Evolutionary conservation across 306 rosid genomes (phyloP), one percentile per base, ranked within the genome.

Genomic region (Gastrolobium bilobum): DNA sequence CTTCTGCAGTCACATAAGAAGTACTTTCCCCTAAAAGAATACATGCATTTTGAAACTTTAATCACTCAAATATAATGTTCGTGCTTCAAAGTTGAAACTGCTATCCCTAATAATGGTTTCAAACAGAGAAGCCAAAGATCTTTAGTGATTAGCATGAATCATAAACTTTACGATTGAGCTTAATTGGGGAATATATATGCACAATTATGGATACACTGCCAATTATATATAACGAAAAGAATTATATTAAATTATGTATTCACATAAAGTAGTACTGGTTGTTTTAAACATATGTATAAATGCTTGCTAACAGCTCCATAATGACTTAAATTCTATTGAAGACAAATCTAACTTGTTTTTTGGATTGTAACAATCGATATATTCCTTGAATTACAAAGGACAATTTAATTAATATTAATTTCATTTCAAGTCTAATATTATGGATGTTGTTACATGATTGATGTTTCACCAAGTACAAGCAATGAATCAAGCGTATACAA

Each of bases 401-500:
- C 56, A 73, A 44, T 57, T 65, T 59, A 69, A 80, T 42, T 4
- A 61, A 54, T 50, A 46, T 59, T 59, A 70, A 31, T 56, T 68
- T 73, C 39, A 60, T 37, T 80, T 85, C 52, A 76, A 73, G 59
- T 34, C 51, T 43, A 72, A 83, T 82, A 65, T 51, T 62, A 48
- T 62, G 46, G 58, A 51, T 75, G 58, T 50, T 68, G 71, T 54
- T 51, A 72, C 73, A 54, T 82, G 75, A 76, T 83, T 87, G 85
- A 79, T 83, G 91, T 77, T 80, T 81, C 81, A 60, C 53, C 72
- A 77, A 74, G 63, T 76, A 67, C 76, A 51, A 62, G 60, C 79
- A 34, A 64, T 43, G 64, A 68, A 70, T 68, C 69, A n/a, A 59
- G 47, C 48, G 54, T 64, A 76, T 76, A 68, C 76, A 76, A 39